These are phyloP conservation scores for Carex littledalei DNA, from an alignment of 176 grass and related monocot species.

Conservation along the genomic window DNA sequence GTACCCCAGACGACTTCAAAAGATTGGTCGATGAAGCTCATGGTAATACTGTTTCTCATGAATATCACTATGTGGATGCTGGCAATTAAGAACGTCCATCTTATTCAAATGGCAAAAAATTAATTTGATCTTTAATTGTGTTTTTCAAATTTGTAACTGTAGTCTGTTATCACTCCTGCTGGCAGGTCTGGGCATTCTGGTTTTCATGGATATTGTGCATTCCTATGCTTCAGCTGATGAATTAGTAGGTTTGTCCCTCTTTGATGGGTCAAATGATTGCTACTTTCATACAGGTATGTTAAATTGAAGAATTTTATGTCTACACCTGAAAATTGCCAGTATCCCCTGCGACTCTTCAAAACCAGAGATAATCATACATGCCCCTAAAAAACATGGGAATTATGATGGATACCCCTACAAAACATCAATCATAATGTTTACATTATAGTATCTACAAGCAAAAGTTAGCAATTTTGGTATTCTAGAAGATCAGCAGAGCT, in stretches of 20 bases:
- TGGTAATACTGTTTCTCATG: constrained; percentile 25
- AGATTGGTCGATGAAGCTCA: constrained; percentile 91
- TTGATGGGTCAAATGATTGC: constrained; percentile 95
- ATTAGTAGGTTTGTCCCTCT: constrained; percentile 79
- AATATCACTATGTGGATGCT: neutral
- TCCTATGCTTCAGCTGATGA: constrained; percentile 96
- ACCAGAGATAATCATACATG: neutral
- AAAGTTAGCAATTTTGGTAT: neutral
- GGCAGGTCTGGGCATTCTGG: constrained; percentile 73
- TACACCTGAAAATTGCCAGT: neutral
- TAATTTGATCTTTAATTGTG: neutral
- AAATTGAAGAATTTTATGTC: neutral
- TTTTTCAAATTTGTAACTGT: neutral
- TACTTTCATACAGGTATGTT: constrained; percentile 75
- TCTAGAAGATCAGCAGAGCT: neutral
- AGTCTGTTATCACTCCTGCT: constrained; percentile 7
- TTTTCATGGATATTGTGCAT: constrained; percentile 92
- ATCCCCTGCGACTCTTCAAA: neutral
- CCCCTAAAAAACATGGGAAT: neutral
- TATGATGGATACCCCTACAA: neutral
- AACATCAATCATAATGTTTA: neutral
- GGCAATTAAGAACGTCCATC: neutral
- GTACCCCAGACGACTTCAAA: constrained; percentile 92
- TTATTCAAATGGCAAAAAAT: neutral
- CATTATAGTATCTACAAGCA: neutral